phyloP scores from a whole-genome alignment of 2,329 filamentous ascomycete species.

The Tolypocladium sp. region DNA sequence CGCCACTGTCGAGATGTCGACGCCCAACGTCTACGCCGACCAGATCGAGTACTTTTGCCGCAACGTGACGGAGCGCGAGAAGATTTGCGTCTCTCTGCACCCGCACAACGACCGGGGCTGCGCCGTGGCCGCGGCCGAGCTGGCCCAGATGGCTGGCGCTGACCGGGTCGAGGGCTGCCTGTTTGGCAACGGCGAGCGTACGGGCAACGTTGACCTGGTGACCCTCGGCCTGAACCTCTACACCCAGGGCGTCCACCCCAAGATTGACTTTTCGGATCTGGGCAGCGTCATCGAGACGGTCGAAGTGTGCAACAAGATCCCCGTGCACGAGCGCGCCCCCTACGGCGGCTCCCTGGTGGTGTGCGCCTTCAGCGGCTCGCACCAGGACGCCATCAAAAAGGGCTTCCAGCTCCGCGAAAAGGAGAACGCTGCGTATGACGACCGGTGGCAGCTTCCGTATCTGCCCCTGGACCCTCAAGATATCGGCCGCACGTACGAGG shows the following conservation, averaged over 20 bases:
- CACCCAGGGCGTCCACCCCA: constrained; percentile 78
- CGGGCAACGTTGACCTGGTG: constrained; percentile 90
- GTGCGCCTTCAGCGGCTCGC: constrained; percentile 82
- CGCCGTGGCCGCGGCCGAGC: constrained; percentile 78
- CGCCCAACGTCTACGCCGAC: constrained; percentile 92
- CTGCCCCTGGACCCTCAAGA: constrained; percentile 87
- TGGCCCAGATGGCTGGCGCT: constrained; percentile 93
- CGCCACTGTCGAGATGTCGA: constrained; percentile 90
- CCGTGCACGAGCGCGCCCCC: constrained; percentile 79
- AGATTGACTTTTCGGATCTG: constrained; percentile 87
- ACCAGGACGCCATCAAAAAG: constrained; percentile 96
- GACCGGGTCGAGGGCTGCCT: constrained; percentile 90
- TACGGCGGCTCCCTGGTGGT: constrained; percentile 90
- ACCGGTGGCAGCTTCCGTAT: constrained; percentile 79
- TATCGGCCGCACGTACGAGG: constrained; percentile 95
- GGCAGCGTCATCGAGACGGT: constrained; percentile 79
- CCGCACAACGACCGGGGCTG: constrained; percentile 93
- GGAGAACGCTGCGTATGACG: constrained; percentile 48
- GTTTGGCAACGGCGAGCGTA: constrained; percentile 87
- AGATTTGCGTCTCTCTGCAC: constrained; percentile 82
- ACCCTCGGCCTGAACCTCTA: constrained; percentile 91
- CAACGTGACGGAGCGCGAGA: constrained; percentile 75
- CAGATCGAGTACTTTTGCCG: constrained; percentile 93
- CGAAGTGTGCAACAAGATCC: constrained; percentile 90
- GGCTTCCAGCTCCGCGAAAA: constrained; percentile 65